Evolutionary conservation across 208 protist species (phyloP).

Genomic region (Leishmania arabica): DNA sequence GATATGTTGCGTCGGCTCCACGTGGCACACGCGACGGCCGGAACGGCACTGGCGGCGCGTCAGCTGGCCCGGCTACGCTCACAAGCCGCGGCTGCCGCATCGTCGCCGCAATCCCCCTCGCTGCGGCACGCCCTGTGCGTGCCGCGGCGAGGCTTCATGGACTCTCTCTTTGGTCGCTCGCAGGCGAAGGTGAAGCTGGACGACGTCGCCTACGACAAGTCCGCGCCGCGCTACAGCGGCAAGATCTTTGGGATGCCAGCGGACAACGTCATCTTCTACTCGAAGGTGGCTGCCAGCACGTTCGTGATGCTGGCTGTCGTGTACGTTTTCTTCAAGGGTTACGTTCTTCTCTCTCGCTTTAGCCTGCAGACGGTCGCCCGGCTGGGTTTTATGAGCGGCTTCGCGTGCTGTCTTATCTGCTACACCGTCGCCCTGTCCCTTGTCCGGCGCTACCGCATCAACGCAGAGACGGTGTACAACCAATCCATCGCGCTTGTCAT

Average conservation of each 20-base stretch:
- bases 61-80: neutral
- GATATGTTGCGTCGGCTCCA: constrained; percentile 12
- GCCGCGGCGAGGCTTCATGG: constrained; percentile 41
- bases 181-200: constrained; percentile 65
- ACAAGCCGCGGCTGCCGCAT: neutral
- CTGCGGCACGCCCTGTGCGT: constrained; percentile 2
- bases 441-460: constrained; percentile 70
- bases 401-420: constrained; percentile 62
- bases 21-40: constrained; percentile 8
- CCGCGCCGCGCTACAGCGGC: constrained; percentile 62
- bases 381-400: constrained; percentile 81
- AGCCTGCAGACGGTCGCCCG: constrained; percentile 81
- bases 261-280: constrained; percentile 84
- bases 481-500: constrained; percentile 89
- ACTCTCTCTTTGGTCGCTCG: constrained; percentile 34
- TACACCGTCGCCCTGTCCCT: constrained; percentile 62
- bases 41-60: constrained; percentile 6
- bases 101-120: neutral
- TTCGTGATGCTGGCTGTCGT: constrained; percentile 40
- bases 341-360: constrained; percentile 69
- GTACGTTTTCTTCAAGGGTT: constrained; percentile 83
- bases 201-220: constrained; percentile 74
- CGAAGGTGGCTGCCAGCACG: constrained; percentile 53
- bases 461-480: constrained; percentile 88
- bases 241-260: constrained; percentile 82